Conservation (phyloP, 257 asterid species). For the Ballota nigra region DNA sequence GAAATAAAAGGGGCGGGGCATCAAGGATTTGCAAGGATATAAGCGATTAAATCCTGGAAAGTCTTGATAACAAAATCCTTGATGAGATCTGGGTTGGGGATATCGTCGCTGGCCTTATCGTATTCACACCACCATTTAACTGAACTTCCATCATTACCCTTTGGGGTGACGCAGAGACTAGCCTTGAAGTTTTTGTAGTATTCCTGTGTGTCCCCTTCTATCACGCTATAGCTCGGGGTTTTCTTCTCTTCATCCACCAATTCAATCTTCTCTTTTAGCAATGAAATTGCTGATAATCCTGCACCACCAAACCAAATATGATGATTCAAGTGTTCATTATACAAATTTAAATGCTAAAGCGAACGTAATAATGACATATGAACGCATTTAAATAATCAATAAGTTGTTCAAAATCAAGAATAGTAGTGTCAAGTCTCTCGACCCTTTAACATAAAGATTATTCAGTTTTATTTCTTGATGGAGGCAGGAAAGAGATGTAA, state of each 20-base stretch:
- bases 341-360: too few relatives aligned
- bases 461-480: too few relatives aligned
- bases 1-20: not conserved
- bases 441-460: too few relatives aligned
- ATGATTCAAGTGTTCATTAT: too few relatives aligned
- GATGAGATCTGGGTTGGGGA: slow-evolving; percentile 61
- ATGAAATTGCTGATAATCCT: slow-evolving; percentile 43
- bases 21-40: slow-evolving; percentile 29
- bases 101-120: slow-evolving; percentile 55
- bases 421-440: too few relatives aligned
- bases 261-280: slow-evolving; percentile 69
- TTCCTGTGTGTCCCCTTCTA: slow-evolving; percentile 66
- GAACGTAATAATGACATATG: too few relatives aligned
- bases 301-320: too few relatives aligned
- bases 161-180: slow-evolving; percentile 31
- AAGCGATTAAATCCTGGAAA: slow-evolving; percentile 69
- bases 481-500: too few relatives aligned
- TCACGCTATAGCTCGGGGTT: slow-evolving; percentile 33
- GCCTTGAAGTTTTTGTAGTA: slow-evolving; percentile 70
- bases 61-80: too few relatives aligned
- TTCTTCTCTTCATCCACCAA: slow-evolving; percentile 59
- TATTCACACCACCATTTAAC: slow-evolving; percentile 72
- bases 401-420: too few relatives aligned
- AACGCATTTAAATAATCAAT: too few relatives aligned
- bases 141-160: slow-evolving; percentile 43